Evolutionary conservation across 176 grass and related monocot species (phyloP).

Genomic region (Bolboschoenus planiculmis): DNA sequence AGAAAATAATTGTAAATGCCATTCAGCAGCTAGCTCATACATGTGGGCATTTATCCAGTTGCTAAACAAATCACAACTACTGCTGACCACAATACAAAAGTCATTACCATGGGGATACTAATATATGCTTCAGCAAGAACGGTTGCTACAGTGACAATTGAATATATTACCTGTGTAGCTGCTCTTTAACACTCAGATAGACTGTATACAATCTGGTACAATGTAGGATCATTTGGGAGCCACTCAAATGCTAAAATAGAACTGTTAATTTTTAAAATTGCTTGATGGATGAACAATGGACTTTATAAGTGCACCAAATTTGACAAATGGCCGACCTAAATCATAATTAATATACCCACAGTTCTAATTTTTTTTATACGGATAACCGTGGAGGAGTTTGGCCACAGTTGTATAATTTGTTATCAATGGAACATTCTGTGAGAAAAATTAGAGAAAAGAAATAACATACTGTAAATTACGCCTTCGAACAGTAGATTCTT

Average conservation of each 20-base stretch:
- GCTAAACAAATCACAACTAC: neutral
- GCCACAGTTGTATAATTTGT: neutral
- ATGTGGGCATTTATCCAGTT: neutral
- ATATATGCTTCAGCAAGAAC: neutral
- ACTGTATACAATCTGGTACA: neutral
- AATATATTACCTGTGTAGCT: neutral
- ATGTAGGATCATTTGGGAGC: neutral
- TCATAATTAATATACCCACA: neutral
- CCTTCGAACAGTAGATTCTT: constrained; percentile 57
- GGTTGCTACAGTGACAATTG: neutral
- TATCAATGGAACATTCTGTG: too few relatives aligned
- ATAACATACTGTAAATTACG: constrained; percentile 64
- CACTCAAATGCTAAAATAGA: neutral
- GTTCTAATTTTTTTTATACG: neutral
- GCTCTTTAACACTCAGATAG: neutral
- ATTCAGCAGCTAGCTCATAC: neutral
- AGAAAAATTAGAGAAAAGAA: too few relatives aligned
- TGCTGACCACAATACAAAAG: neutral
- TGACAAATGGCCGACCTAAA: neutral
- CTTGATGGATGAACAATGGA: neutral
- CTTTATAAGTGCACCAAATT: neutral
- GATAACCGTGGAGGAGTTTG: neutral
- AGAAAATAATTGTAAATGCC: neutral
- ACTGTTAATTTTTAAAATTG: neutral
- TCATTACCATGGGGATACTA: neutral